Percentiles rank a stretch among this genome's conserved stretches.
Conservation (phyloP, 2,329 filamentous ascomycete genomes). For the Aspergillus phoenicis region DNA sequence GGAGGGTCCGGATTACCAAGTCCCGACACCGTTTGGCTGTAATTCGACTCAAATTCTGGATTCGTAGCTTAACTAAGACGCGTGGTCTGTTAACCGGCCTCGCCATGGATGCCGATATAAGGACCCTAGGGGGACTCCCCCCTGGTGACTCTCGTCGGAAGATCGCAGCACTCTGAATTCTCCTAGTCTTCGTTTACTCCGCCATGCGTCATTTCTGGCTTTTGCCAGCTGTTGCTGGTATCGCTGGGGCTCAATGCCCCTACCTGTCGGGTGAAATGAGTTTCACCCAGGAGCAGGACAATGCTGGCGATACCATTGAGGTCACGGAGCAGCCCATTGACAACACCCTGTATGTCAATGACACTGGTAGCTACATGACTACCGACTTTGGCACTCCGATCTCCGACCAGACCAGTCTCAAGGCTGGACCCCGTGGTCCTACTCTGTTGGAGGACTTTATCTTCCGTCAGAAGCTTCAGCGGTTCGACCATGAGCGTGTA, state of each 20-base stretch:
- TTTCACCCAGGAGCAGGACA: slow-evolving; percentile 3
- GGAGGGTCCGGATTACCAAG: neutral
- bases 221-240: slow-evolving; percentile 2
- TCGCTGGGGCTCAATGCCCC: slow-evolving; percentile 8
- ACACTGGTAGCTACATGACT: slow-evolving; percentile 60
- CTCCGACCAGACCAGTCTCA: slow-evolving; percentile 66
- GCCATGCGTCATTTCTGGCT: slow-evolving; percentile 8
- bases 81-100: neutral
- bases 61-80: slow-evolving; percentile 6
- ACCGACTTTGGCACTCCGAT: slow-evolving; percentile 70
- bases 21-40: neutral
- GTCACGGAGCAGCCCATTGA: slow-evolving; percentile 44
- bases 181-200: neutral
- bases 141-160: too few species aligned
- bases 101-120: neutral
- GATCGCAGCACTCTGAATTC: too few species aligned
- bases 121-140: too few species aligned
- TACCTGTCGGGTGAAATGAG: slow-evolving; percentile 6
- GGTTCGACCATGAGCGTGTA: slow-evolving; percentile 71
- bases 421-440: slow-evolving; percentile 65
- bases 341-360: slow-evolving; percentile 51
- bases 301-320: slow-evolving; percentile 23
- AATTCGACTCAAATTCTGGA: neutral
- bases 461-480: slow-evolving; percentile 70
- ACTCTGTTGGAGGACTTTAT: slow-evolving; percentile 72